Conservation (phyloP, 768 basidiomycete species). For the Paxillus rubicundulus region DNA sequence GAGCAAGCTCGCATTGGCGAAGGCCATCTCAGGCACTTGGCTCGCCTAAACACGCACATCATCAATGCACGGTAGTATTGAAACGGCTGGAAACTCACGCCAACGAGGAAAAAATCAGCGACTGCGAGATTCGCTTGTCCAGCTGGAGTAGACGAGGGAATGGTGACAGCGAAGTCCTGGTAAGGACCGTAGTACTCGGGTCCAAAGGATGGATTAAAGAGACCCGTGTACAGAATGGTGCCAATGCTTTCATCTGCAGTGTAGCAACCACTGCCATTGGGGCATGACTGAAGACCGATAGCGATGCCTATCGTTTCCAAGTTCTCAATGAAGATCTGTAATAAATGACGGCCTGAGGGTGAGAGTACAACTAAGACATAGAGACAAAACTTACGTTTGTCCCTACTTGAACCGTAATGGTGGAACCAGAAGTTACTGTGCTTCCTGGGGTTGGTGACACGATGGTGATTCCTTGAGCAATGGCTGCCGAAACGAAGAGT, state of each 20-base stretch:
- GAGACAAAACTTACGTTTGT: constrained; percentile 35
- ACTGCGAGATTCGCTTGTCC: constrained; percentile 34
- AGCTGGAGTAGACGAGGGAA: constrained; percentile 29
- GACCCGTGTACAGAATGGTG: constrained; percentile 40
- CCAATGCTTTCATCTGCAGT: constrained; percentile 32
- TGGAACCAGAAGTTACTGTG: constrained; percentile 34
- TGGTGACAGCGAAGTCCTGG: constrained; percentile 40
- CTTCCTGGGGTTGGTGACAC: constrained; percentile 20
- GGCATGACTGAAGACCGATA: constrained; percentile 38
- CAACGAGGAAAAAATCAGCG: constrained; percentile 33
- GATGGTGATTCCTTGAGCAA: constrained; percentile 1
- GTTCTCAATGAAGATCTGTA: constrained; percentile 33
- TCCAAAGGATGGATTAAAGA: constrained; percentile 34
- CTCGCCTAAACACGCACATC: background rate
- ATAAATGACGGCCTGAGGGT: background rate
- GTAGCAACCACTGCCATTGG: constrained; percentile 14
- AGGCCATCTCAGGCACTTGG: background rate
- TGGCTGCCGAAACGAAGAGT: background rate
- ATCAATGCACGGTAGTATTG: background rate
- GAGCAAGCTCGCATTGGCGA: background rate
- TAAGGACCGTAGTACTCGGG: constrained; percentile 29
- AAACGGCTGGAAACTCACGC: constrained; percentile 25
- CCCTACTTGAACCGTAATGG: constrained; percentile 41
- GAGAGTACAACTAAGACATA: background rate
- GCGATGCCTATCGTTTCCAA: constrained; percentile 39